Base-by-base conservation (phyloP, 345 rosid species). In the Lepidium aucheri region DNA sequence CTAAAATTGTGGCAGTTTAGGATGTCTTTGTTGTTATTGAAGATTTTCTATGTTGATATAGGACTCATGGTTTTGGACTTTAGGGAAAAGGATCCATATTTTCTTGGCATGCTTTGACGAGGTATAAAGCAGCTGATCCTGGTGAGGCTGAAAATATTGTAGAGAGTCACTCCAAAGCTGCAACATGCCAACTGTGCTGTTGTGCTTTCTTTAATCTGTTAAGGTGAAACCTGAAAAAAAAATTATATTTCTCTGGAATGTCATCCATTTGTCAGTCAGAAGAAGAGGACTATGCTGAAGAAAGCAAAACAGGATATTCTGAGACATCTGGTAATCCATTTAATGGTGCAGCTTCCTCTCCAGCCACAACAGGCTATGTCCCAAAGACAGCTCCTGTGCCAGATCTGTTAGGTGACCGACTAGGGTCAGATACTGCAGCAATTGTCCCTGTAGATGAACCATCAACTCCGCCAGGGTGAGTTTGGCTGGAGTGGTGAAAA, bases 161-260 rank as follows among this genome's bases (percentile, higher is more conserved):
- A 93, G 77, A 82, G 98, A 76, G 94, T 93, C 78, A 93, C 97
- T 53, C 99, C 97, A 20, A 76, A 96, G 73, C 65, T 94, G 47
- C 99, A 93, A 63, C 99, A 93, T 86, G 99, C 99, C 54, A 90
- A 93, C 71, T 90, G 97, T 65, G 98, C 97, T 39, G 97, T 93
- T 72, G 99, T 93, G 61, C 98, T 93, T 53, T 93, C 99, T n/a
- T n/a, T n/a, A n/a, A 24, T 95, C 99, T 66, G 92, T 93, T 69
- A 93, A 93, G 94, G 99, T 90, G 60, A 57, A 47, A 42, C 59
- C 40, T 16, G 5, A 6, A 35, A 58, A 51, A 30, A 6, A 16
- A 18, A 26, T 30, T 45, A 84, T 87, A 22, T 41, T 16, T 51
- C 60, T 38, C 35, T 20, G 41, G 46, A 47, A 10, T n/a, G 6